Evolutionary conservation across 495 filamentous ascomycete species (phyloP), one percentile per base, ranked within the genome.

Genomic region (Sphaerosporella brunnea): DNA sequence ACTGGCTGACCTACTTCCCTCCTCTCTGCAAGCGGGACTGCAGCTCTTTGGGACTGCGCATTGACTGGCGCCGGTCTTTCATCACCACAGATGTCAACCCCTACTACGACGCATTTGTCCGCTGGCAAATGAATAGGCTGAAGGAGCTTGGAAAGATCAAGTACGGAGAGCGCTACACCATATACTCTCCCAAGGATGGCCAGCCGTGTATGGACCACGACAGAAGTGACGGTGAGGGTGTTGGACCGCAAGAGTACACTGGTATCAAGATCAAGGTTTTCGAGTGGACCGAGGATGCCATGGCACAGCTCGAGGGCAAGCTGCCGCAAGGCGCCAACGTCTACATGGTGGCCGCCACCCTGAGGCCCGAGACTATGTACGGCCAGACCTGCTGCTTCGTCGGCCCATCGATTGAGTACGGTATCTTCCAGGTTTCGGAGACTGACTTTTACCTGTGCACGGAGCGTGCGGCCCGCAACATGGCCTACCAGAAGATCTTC

Each of bases 191-290:
- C 48, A 95, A 94, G 66, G 90, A 96, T 59, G 88, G 87, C 41
- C 90, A 96, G 61, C 83, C 90, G 11, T 97, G 90, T 67, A 84
- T 96, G 79, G 90, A 95, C 64, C 90, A 97, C 65, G 90, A 97
- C 64, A 73, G 90, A 52, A 82, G 78, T 45, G 77, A 84, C 49
- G 90, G 90, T 51, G 90, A 97, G 67, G 90, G 84, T 44, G 75
- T 96, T 41, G 77, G 74, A 28, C 81, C 82, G 13, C 88, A 95
- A 60, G 82, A 95, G 59, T 97, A 97, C 64, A 85, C 84, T 10
- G 85, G 80, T 18, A 65, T 97, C 61, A 95, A 94, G 66, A 69
- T 93, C 37, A 80, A 78, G 64, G 81, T 93, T 2, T 75, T 84
- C 56, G 82, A 96, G 63, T 96, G 85, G 84, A 68, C 80, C 1